Percentiles rank a stretch among this genome's conserved stretches.
phyloP scores from a whole-genome alignment of 2,329 filamentous ascomycete genomes.

The Reticulascus tulasneorum region DNA sequence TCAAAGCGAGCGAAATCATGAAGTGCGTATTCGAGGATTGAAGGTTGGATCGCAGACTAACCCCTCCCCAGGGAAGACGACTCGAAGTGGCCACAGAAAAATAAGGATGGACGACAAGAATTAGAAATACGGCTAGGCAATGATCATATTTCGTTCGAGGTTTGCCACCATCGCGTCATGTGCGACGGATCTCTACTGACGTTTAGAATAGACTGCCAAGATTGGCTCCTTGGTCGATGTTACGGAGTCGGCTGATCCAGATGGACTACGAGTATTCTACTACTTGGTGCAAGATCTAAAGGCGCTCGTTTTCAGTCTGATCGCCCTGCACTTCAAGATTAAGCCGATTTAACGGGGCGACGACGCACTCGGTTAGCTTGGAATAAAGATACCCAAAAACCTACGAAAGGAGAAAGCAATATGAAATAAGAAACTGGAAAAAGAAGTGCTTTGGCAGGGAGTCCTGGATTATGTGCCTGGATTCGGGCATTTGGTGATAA shows the following conservation, averaged over 20 bases:
- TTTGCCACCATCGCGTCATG: constrained; percentile 32
- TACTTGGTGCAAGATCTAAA: constrained; percentile 98
- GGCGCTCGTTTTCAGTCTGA: constrained; percentile 92
- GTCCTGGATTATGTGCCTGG: too few relatives aligned
- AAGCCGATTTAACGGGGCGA: constrained; percentile 59
- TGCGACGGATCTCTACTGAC: constrained; percentile 11
- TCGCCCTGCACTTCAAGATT: constrained; percentile 96
- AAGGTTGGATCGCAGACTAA: background rate
- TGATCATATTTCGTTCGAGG: constrained; percentile 98
- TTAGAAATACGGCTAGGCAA: constrained; percentile 90
- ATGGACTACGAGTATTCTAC: constrained; percentile 95
- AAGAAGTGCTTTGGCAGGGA: too few relatives aligned
- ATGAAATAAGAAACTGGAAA: too few relatives aligned
- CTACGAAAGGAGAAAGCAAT: constrained; percentile 1
- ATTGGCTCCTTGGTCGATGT: constrained; percentile 97
- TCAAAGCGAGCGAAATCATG: constrained; percentile 94
- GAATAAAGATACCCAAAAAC: constrained; percentile 20
- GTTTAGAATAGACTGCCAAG: constrained; percentile 75
- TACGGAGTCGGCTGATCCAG: constrained; percentile 90
- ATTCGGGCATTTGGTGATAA: too few relatives aligned
- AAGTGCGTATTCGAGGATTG: constrained; percentile 77
- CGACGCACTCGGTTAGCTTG: constrained; percentile 12
- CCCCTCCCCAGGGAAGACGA: constrained; percentile 78
- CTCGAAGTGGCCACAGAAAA: constrained; percentile 97
- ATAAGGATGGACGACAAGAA: constrained; percentile 96